Percentiles rank a stretch among this genome's conserved stretches.
phyloP scores from a whole-genome alignment of 2,329 filamentous ascomycete species.

The Fusarium aywerte region DNA sequence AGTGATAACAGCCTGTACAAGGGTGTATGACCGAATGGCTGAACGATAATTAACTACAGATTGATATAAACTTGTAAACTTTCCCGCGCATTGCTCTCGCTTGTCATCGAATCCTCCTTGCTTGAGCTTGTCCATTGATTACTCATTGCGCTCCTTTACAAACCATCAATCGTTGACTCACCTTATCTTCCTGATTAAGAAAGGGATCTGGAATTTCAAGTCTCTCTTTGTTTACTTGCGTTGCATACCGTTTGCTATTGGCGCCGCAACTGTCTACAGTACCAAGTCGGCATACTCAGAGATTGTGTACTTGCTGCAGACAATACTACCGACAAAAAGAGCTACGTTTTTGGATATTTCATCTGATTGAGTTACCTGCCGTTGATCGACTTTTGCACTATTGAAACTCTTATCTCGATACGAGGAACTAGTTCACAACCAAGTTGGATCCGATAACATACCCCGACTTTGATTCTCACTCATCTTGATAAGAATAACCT shows the following conservation, averaged over 20 bases:
- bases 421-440: conserved; percentile 5
- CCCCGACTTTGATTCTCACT: not conserved
- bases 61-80: conserved; percentile 35
- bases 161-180: not conserved
- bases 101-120: not conserved
- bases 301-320: conserved; percentile 1
- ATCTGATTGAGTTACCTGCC: not conserved
- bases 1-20: conserved; percentile 27
- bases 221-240: not conserved
- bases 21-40: conserved; percentile 30
- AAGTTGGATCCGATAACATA: not conserved
- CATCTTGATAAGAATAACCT: not conserved
- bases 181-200: not conserved
- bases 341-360: not conserved
- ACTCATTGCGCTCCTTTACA: not conserved
- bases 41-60: conserved; percentile 1
- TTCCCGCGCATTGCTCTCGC: conserved; percentile 18
- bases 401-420: conserved; percentile 27
- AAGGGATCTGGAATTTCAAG: conserved; percentile 10
- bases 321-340: not conserved
- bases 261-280: conserved; percentile 14
- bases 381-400: not conserved
- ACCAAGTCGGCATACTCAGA: conserved; percentile 4
- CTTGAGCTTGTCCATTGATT: not conserved
- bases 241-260: conserved; percentile 7